Evolutionary conservation across 1,284 basidiomycete genomes (phyloP).

Genomic region (Rugosomyces carneus): DNA sequence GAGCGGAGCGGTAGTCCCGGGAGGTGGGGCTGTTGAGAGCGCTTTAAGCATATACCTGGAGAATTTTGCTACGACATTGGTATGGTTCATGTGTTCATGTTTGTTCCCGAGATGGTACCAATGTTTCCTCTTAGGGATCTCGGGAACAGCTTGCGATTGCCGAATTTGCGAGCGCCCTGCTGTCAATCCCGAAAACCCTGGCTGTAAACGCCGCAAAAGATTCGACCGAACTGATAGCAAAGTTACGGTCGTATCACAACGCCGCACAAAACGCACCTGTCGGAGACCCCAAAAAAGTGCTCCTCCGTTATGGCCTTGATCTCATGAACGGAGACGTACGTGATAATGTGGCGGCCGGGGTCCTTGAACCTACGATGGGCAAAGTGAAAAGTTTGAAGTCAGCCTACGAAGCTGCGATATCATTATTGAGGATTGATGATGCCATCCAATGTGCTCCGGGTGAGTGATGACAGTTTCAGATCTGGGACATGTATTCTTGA

Average conservation of each 20-base stretch:
- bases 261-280: conserved; percentile 89
- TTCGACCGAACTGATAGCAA: conserved; percentile 95
- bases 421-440: conserved; percentile 93
- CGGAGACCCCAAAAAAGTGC: conserved; percentile 92
- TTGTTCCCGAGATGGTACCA: conserved; percentile 9
- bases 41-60: conserved; percentile 97
- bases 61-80: conserved; percentile 97
- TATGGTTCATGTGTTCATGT: conserved; percentile 33
- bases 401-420: conserved; percentile 95
- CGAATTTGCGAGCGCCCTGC: conserved; percentile 90
- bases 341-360: conserved; percentile 91
- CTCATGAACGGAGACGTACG: conserved; percentile 91
- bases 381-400: conserved; percentile 97
- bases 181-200: conserved; percentile 95
- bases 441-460: conserved; percentile 82
- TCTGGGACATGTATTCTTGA: conserved; percentile 17
- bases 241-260: conserved; percentile 95
- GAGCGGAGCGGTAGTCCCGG: conserved; percentile 93
- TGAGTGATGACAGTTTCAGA: conserved; percentile 29
- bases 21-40: conserved; percentile 96
- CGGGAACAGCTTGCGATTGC: conserved; percentile 98
- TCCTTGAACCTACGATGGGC: conserved; percentile 94
- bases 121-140: conserved; percentile 63
- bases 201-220: conserved; percentile 99
- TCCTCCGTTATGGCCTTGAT: conserved; percentile 94